A percentile compares a stretch with the other conserved stretches of the same genome.
These are phyloP conservation scores for Candida khao-thaluensis DNA, from an alignment of 805 yeast species.

Conservation along the genomic window DNA sequence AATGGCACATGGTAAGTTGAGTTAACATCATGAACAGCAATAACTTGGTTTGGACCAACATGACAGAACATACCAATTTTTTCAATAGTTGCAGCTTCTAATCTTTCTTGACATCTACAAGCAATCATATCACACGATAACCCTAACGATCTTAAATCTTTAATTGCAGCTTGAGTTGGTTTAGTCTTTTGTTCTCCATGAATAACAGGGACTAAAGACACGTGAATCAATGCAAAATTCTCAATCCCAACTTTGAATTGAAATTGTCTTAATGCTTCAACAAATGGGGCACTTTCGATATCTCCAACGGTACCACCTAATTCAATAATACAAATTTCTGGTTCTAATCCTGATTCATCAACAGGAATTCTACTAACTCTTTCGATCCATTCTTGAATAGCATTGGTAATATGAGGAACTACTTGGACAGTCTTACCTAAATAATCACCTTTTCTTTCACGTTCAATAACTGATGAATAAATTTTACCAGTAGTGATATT, in stretches of 20 bases:
- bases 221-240: constrained; percentile 94
- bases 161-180: constrained; percentile 99
- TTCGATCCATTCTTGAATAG: constrained; percentile 98
- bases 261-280: constrained; percentile 97
- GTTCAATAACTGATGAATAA: constrained; percentile 89
- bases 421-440: constrained; percentile 99
- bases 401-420: constrained; percentile 96
- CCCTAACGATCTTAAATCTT: constrained; percentile 93
- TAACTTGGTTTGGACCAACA: constrained; percentile 96
- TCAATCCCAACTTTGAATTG: constrained; percentile 95
- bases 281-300: constrained; percentile 97
- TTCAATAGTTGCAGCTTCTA: constrained; percentile 82
- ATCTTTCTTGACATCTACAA: constrained; percentile 86
- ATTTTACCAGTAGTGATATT: constrained; percentile 98
- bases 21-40: constrained; percentile 95
- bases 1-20: constrained; percentile 97
- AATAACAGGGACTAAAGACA: constrained; percentile 94
- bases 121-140: constrained; percentile 96
- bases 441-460: constrained; percentile 95
- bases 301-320: constrained; percentile 99
- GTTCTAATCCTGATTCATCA: constrained; percentile 81
- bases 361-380: constrained; percentile 89
- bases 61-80: constrained; percentile 99
- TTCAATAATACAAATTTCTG: constrained; percentile 96
- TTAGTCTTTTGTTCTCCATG: constrained; percentile 99